Conservation (phyloP, 495 filamentous ascomycete species). For the Usnea hakonensis region DNA sequence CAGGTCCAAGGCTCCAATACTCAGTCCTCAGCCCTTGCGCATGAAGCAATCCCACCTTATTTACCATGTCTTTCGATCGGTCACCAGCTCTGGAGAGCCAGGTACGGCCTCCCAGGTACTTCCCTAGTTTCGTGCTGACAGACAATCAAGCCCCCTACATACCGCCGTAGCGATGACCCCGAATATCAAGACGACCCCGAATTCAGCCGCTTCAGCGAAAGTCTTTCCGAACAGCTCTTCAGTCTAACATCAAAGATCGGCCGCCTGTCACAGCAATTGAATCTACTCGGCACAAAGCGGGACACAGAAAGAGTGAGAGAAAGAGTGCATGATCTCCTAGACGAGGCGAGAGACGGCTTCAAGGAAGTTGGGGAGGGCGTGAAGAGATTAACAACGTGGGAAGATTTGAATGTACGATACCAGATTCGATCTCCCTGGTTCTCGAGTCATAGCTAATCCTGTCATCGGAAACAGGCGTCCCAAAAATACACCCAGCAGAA, state of each 20-base stretch:
- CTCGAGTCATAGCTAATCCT: background rate
- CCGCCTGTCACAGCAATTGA: slow-evolving; percentile 69
- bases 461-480: slow-evolving; percentile 52
- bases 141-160: slow-evolving; percentile 51
- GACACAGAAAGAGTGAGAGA: slow-evolving; percentile 89
- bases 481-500: slow-evolving; percentile 95
- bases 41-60: background rate
- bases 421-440: background rate
- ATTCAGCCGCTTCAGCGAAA: slow-evolving; percentile 72
- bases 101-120: background rate
- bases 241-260: slow-evolving; percentile 79
- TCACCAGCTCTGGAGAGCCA: slow-evolving; percentile 21
- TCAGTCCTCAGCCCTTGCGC: background rate
- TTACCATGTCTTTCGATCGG: slow-evolving; percentile 18
- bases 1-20: background rate
- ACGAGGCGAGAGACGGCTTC: slow-evolving; percentile 78
- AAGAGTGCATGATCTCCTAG: slow-evolving; percentile 74
- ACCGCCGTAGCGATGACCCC: slow-evolving; percentile 62
- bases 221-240: slow-evolving; percentile 79
- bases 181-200: slow-evolving; percentile 81
- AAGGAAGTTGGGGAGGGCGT: slow-evolving; percentile 88
- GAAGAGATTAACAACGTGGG: slow-evolving; percentile 86
- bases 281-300: slow-evolving; percentile 75
- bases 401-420: slow-evolving; percentile 72
- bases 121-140: background rate